Percentiles rank a stretch among this genome's conserved stretches.
Evolutionary conservation across 768 basidiomycete genomes (phyloP).

Genomic region (Royoungia palumana): DNA sequence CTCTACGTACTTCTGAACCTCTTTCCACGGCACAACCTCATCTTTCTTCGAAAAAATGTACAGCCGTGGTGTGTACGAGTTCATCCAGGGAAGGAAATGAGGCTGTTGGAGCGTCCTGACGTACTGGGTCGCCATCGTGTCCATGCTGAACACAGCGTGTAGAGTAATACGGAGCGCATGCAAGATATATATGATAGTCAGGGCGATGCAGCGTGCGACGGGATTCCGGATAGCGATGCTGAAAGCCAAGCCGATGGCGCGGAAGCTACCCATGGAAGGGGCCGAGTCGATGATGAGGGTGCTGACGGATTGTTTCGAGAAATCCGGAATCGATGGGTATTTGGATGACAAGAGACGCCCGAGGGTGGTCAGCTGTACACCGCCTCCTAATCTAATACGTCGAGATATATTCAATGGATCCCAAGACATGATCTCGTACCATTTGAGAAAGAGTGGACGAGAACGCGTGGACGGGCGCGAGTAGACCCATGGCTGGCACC

Average conservation of each 20-base stretch:
- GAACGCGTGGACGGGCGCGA: constrained; percentile 17
- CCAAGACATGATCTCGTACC: constrained; percentile 8
- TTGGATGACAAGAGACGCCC: constrained; percentile 18
- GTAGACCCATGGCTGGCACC: not conserved
- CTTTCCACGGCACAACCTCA: constrained; percentile 26
- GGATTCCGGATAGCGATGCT: constrained; percentile 21
- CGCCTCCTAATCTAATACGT: constrained; percentile 18
- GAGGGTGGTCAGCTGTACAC: constrained; percentile 18
- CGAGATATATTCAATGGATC: not conserved
- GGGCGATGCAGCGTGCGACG: constrained; percentile 6
- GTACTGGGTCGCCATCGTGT: constrained; percentile 6
- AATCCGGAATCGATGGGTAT: constrained; percentile 8
- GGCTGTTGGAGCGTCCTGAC: constrained; percentile 19
- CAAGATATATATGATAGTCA: constrained; percentile 13
- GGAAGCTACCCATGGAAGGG: constrained; percentile 13
- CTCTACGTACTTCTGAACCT: constrained; percentile 26
- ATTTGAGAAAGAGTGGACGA: constrained; percentile 30
- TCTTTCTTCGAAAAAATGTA: constrained; percentile 37
- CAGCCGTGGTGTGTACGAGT: constrained; percentile 29
- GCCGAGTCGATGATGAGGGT: constrained; percentile 25
- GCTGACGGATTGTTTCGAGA: constrained; percentile 5
- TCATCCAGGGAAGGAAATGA: constrained; percentile 32
- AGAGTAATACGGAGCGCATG: constrained; percentile 13
- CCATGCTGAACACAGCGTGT: constrained; percentile 14
- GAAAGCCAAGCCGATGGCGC: constrained; percentile 23